Base-by-base conservation (phyloP, 2,329 filamentous ascomycete genomes). In the Sporothrix pallida region DNA sequence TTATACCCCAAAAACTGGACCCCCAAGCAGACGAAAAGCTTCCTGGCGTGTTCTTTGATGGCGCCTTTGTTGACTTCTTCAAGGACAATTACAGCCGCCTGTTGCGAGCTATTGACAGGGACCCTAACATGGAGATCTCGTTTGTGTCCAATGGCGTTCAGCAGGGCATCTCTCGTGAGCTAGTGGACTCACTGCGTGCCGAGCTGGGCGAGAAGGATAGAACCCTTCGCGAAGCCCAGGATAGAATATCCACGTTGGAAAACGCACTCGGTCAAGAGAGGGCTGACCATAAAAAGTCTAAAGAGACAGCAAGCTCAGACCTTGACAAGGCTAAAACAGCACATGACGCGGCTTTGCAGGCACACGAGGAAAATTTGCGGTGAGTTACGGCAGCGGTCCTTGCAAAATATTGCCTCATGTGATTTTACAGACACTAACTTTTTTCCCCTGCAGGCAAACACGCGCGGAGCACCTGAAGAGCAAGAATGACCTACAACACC, bases 71-170 rank as follows among this genome's bases (percentile, higher is more conserved):
- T 72, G 93, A 98, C 75, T 97, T 98, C 78, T 89, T 98, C 78
- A 98, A 98, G 79, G 95, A 98, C 79, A 97, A 97, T 80, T 98
- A 97, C 80, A 95, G 93, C 78, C 91, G 95, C 9, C 84, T 98
- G 74, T 85, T 92, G 54, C 90, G 94, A 75, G 93, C 94, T 15
- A 93, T 99, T 78, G 96, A 99, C 81, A 91, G 95, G 75, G 93
- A 97, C 75, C 96, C 96, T 0, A 93, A 91, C 0, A 85, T 97
- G 75, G 96, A 99, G 80, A 91, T 97, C 37, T 92, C 94, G 0
- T 88, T 96, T 12, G 86, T 94, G 73, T 87, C 91, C 60, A 94
- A 95, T 79, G 93, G 93, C 0, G 84, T 95, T 12, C 91, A 96
- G 77, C 95, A 95, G 78, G 95, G 95, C 3, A 92, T 99, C 52